A percentile compares a stretch with the other conserved stretches of the same genome.
phyloP scores from a whole-genome alignment of 352 stramenopile genomes.

The Pythium biforme region DNA sequence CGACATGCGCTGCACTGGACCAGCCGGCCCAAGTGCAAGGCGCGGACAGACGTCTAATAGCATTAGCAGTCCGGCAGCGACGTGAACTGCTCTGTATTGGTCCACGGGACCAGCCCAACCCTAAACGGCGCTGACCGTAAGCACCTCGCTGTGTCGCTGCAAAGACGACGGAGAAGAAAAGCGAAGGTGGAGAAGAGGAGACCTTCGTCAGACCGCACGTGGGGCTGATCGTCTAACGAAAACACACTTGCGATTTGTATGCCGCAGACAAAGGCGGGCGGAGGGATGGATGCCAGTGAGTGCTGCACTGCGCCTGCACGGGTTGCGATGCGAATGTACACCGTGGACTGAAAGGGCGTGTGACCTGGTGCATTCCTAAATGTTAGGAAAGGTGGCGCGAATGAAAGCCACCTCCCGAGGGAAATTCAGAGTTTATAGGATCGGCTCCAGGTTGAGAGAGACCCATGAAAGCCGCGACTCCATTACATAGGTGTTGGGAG shows the following conservation, averaged over 20 bases:
- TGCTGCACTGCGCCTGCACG: neutral
- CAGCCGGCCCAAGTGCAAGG: too few relatives aligned
- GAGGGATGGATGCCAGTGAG: slow-evolving; percentile 9
- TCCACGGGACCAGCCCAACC: neutral
- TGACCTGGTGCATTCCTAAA: neutral
- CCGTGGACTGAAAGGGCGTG: neutral
- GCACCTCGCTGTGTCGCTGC: neutral
- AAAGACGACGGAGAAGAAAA: neutral
- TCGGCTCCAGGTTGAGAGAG: too few relatives aligned
- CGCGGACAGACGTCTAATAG: neutral
- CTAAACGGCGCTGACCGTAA: neutral
- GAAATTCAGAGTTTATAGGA: neutral
- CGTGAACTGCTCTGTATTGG: neutral
- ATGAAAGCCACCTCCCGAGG: neutral
- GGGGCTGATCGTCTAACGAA: slow-evolving; percentile 20
- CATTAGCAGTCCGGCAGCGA: slow-evolving; percentile 1
- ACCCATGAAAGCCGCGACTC: too few relatives aligned
- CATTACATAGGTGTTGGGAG: too few relatives aligned
- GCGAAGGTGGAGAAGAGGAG: neutral
- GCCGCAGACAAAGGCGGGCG: neutral
- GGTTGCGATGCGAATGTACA: neutral
- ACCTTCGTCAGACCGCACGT: neutral
- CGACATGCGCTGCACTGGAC: too few relatives aligned
- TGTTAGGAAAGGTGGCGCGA: neutral
- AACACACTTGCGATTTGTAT: slow-evolving; percentile 17